Percentiles rank a stretch among this genome's conserved stretches.
Evolutionary conservation across 2,329 filamentous ascomycete species (phyloP).

Genomic region (Hymenoscyphus fraxineus): DNA sequence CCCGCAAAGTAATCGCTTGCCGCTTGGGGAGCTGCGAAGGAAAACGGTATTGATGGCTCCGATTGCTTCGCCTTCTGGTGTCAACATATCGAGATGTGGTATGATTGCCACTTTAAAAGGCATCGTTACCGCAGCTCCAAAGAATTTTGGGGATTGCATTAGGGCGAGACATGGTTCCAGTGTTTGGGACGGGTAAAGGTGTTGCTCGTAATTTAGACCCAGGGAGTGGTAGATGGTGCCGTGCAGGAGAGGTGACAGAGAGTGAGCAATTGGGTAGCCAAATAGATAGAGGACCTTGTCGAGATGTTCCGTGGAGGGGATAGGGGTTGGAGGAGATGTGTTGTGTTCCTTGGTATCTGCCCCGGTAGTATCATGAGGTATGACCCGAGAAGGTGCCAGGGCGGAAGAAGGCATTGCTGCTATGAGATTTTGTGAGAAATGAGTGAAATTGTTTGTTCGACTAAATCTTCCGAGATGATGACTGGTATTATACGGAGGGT

Average conservation of each 20-base stretch:
- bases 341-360: neutral
- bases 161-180: conserved; percentile 48
- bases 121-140: conserved; percentile 75
- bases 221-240: conserved; percentile 50
- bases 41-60: conserved; percentile 81
- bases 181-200: conserved; percentile 50
- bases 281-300: conserved; percentile 46
- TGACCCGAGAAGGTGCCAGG: neutral
- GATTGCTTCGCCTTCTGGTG: conserved; percentile 66
- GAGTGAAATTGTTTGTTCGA: neutral
- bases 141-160: conserved; percentile 55
- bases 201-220: conserved; percentile 48
- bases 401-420: neutral
- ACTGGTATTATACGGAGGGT: neutral
- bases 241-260: conserved; percentile 53
- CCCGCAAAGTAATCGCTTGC: conserved; percentile 52
- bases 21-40: conserved; percentile 44
- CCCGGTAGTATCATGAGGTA: neutral
- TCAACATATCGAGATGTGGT: conserved; percentile 67
- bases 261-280: conserved; percentile 53
- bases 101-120: conserved; percentile 78
- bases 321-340: conserved; percentile 13
- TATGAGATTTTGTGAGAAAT: neutral
- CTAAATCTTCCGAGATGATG: neutral
- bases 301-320: conserved; percentile 23